phyloP scores from a whole-genome alignment of 306 rosid species.

The Dicorynia guianensis region DNA sequence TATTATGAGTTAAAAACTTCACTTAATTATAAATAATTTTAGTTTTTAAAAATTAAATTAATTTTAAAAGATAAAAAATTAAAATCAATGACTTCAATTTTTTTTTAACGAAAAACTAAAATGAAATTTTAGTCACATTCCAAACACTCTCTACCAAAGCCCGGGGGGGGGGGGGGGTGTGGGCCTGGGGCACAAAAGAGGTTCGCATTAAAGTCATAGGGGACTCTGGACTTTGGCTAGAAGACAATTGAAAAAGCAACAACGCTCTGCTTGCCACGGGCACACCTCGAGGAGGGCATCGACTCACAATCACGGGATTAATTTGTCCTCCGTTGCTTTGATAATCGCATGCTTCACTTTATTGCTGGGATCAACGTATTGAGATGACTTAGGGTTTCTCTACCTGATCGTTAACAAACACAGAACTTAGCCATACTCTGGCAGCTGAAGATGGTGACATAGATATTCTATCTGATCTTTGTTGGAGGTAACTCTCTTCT shows the following conservation, averaged over 20 bases:
- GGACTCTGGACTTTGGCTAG: not conserved
- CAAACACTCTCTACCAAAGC: too few species aligned
- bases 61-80: too few species aligned
- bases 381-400: not conserved
- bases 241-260: not conserved
- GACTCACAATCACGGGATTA: not conserved
- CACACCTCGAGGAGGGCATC: not conserved
- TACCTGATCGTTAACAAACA: not conserved
- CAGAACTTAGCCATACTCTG: not conserved
- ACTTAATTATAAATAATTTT: too few species aligned
- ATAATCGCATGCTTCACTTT: not conserved
- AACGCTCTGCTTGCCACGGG: not conserved
- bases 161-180: too few species aligned
- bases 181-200: too few species aligned
- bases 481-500: conserved; percentile 1
- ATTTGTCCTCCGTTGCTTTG: not conserved
- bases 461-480: not conserved
- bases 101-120: too few species aligned
- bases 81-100: too few species aligned
- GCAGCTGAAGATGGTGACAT: not conserved
- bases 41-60: too few species aligned
- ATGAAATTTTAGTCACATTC: too few species aligned
- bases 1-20: too few species aligned
- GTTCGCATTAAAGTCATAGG: too few species aligned
- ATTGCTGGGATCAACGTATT: not conserved